A percentile compares a stretch with the other conserved stretches of the same genome.
Conservation (phyloP, 2,329 filamentous ascomycete species). For the Aquanectria penicillioides region DNA sequence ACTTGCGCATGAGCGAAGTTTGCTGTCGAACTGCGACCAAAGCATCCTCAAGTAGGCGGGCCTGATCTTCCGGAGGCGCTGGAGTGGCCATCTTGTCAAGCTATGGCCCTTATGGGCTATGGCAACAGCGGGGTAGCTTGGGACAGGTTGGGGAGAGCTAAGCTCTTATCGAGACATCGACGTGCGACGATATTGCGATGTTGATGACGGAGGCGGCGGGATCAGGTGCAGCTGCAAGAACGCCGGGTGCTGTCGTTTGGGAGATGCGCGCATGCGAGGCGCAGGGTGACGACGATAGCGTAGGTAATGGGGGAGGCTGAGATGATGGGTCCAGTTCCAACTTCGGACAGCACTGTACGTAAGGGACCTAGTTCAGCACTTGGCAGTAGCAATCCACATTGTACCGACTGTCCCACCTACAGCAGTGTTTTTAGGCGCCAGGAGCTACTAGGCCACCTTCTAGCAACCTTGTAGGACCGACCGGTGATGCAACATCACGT, state of each 20-base stretch:
- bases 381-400: constrained; percentile 23
- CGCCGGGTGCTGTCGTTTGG: constrained; percentile 33
- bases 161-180: constrained; percentile 40
- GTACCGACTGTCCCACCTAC: constrained; percentile 24
- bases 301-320: constrained; percentile 41
- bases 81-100: constrained; percentile 59
- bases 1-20: constrained; percentile 96
- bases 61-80: constrained; percentile 80
- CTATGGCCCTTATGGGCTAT: constrained; percentile 29
- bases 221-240: constrained; percentile 25
- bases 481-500: constrained; percentile 28
- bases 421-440: constrained; percentile 30
- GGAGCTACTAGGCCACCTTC: constrained; percentile 30
- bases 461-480: constrained; percentile 16
- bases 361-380: constrained; percentile 9
- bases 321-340: constrained; percentile 37
- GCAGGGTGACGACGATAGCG: constrained; percentile 43
- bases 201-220: constrained; percentile 24
- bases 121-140: constrained; percentile 46
- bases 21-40: constrained; percentile 96
- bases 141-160: constrained; percentile 31
- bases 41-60: constrained; percentile 96
- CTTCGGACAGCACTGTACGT: constrained; percentile 29
- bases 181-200: constrained; percentile 33
- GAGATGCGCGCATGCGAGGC: constrained; percentile 39